These are phyloP conservation scores for Botrytis tulipae DNA, from an alignment of 2,329 filamentous ascomycete species.

Conservation along the genomic window DNA sequence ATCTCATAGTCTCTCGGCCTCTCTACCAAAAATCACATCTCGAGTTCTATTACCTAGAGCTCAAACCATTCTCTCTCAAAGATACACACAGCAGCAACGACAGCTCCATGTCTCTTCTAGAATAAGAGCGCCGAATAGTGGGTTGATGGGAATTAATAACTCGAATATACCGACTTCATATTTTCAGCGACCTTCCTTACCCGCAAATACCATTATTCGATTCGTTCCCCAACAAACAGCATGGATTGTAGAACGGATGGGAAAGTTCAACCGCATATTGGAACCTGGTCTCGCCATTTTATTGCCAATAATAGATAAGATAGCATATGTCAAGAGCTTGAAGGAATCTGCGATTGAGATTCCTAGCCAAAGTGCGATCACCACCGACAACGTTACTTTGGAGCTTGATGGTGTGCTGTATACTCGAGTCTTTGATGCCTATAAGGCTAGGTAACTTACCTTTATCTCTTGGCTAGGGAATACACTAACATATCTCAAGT, in stretches of 20 bases:
- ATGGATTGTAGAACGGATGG: constrained; percentile 99
- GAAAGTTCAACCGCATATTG: constrained; percentile 90
- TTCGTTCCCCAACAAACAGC: constrained; percentile 99
- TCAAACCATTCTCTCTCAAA: constrained; percentile 26
- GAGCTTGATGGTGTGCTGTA: constrained; percentile 95
- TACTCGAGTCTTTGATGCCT: constrained; percentile 94
- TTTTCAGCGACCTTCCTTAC: constrained; percentile 72
- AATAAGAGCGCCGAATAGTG: constrained; percentile 32
- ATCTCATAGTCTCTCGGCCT: constrained; percentile 26
- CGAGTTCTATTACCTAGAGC: constrained; percentile 28
- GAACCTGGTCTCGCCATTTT: constrained; percentile 88
- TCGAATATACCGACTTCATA: constrained; percentile 64
- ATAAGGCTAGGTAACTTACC: constrained; percentile 78
- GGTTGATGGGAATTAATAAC: constrained; percentile 37
- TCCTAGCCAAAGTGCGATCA: constrained; percentile 95
- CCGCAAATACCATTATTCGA: constrained; percentile 89
- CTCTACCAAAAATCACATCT: constrained; percentile 24
- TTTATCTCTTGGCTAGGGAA: neutral
- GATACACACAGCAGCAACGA: constrained; percentile 31
- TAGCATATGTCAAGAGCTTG: constrained; percentile 95
- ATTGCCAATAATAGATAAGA: constrained; percentile 87
- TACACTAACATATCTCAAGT: constrained; percentile 46
- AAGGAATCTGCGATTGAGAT: constrained; percentile 98
- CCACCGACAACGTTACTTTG: constrained; percentile 95
- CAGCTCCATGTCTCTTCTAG: constrained; percentile 33